Evolutionary conservation across 2,329 filamentous ascomycete species (phyloP).

Genomic region (Phoma sp.): DNA sequence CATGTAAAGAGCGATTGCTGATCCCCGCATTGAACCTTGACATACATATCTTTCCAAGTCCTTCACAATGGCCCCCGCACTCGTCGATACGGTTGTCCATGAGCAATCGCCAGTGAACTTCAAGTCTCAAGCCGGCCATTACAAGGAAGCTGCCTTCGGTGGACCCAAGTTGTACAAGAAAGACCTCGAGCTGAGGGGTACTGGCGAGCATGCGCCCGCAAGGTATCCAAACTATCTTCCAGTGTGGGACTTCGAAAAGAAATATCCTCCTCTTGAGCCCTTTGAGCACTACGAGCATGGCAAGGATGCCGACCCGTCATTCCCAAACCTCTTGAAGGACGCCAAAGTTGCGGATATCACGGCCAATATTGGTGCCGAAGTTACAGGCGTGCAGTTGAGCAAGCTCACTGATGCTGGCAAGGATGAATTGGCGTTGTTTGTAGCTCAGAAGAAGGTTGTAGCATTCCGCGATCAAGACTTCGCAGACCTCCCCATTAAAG

Average conservation of each 20-base stretch:
- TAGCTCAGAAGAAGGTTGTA: conserved; percentile 77
- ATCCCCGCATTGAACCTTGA: neutral
- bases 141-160: conserved; percentile 53
- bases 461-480: conserved; percentile 77
- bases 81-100: conserved; percentile 47
- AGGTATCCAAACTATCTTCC: conserved; percentile 77
- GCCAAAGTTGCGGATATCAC: conserved; percentile 67
- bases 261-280: conserved; percentile 68
- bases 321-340: conserved; percentile 70
- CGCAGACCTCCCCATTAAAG: conserved; percentile 68
- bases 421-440: conserved; percentile 76
- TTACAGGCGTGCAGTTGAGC: conserved; percentile 74
- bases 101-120: conserved; percentile 29
- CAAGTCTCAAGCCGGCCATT: conserved; percentile 44
- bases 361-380: conserved; percentile 75
- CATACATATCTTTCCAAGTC: neutral
- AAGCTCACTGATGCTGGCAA: conserved; percentile 71
- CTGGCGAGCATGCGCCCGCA: conserved; percentile 60
- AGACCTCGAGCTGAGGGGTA: conserved; percentile 61
- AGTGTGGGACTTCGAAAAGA: conserved; percentile 68
- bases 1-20: neutral
- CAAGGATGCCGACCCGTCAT: conserved; percentile 73
- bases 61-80: conserved; percentile 51
- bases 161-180: conserved; percentile 54
- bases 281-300: conserved; percentile 80